These are phyloP conservation scores for Coemansia reversa DNA, from an alignment of 192 early-diverging fungal species.

Conservation along the genomic window DNA sequence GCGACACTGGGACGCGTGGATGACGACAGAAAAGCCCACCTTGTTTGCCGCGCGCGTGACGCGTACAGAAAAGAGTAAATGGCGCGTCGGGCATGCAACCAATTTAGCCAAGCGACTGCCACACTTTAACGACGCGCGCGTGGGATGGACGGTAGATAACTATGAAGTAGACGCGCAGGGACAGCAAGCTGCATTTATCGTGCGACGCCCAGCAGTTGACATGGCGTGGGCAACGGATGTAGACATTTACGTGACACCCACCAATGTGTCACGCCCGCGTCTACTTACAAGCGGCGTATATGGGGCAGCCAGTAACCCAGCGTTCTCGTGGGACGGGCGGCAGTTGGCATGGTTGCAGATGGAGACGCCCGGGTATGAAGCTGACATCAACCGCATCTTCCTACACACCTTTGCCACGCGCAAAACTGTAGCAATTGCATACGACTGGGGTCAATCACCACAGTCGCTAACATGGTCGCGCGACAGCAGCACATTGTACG, in stretches of 20 bases:
- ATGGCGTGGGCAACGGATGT: conserved; percentile 72
- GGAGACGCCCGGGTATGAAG: conserved; percentile 69
- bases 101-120: conserved; percentile 35
- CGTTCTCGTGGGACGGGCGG: conserved; percentile 64
- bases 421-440: conserved; percentile 33
- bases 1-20: conserved; percentile 74
- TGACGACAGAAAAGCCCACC: conserved; percentile 58
- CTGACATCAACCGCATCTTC: conserved; percentile 69
- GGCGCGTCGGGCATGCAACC: not conserved
- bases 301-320: conserved; percentile 61
- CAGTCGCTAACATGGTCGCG: conserved; percentile 59
- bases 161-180: conserved; percentile 66
- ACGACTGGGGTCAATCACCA: conserved; percentile 60
- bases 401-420: conserved; percentile 37
- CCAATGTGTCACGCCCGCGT: conserved; percentile 36
- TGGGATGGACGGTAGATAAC: conserved; percentile 55
- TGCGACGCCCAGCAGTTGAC: conserved; percentile 55
- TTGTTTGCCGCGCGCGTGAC: conserved; percentile 52
- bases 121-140: conserved; percentile 55
- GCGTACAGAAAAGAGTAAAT: conserved; percentile 12
- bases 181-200: conserved; percentile 61
- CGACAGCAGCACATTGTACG: conserved; percentile 57
- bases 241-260: conserved; percentile 63
- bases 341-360: conserved; percentile 77
- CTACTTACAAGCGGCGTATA: conserved; percentile 55